Percentiles rank a stretch among this genome's conserved stretches.
These are phyloP conservation scores for Breynia disticha DNA, from an alignment of 441 rosid species.

Conservation along the genomic window DNA sequence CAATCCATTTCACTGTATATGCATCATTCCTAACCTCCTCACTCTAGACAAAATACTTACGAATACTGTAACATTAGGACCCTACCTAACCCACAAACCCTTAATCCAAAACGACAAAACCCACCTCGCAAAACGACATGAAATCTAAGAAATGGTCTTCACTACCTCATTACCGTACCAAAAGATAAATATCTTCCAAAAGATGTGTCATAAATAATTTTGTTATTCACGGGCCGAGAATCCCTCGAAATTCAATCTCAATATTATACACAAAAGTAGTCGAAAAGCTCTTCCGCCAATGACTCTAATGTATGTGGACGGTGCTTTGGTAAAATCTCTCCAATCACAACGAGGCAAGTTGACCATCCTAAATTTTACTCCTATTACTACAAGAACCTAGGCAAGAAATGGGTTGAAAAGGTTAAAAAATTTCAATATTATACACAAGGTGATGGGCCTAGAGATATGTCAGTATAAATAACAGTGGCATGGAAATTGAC, in stretches of 20 bases:
- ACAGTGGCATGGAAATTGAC: conserved; percentile 13
- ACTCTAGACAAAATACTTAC: too few relatives aligned
- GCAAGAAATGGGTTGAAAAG: neutral
- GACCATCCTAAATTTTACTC: too few relatives aligned
- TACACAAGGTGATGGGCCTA: conserved; percentile 15
- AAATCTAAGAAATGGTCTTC: conserved; percentile 13
- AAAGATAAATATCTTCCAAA: conserved; percentile 12
- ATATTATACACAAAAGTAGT: too few relatives aligned
- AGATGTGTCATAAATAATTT: conserved; percentile 25
- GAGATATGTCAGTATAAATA: conserved; percentile 14
- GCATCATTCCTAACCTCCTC: too few relatives aligned
- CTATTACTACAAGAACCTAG: too few relatives aligned
- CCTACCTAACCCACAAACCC: conserved; percentile 14
- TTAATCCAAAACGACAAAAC: conserved; percentile 13
- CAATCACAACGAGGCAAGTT: too few relatives aligned
- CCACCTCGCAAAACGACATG: conserved; percentile 14
- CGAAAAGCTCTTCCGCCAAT: too few relatives aligned
- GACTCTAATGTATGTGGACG: too few relatives aligned
- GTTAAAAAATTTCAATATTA: neutral
- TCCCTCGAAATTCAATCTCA: conserved; percentile 34
- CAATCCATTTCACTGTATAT: too few relatives aligned
- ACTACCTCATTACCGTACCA: conserved; percentile 18
- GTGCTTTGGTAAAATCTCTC: too few relatives aligned
- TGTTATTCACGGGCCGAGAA: conserved; percentile 53
- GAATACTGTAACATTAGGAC: neutral